Evolutionary conservation across 257 asterid species (phyloP), one percentile per base, ranked within the genome.

Genomic region (Capsicum baccatum): DNA sequence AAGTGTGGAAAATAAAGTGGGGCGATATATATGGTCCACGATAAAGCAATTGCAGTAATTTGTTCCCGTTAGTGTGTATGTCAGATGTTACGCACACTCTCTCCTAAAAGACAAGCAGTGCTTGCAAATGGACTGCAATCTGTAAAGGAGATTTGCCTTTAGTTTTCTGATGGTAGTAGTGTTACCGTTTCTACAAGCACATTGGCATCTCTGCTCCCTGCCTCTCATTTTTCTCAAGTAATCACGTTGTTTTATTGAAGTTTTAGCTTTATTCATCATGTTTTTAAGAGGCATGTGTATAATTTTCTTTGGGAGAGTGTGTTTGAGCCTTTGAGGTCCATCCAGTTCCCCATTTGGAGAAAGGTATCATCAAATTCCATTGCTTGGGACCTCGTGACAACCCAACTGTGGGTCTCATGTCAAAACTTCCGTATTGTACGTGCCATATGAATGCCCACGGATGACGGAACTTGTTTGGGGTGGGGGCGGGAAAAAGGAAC

Each of bases 11-110:
- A 44, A 64, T 60, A 85, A 86, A 85, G 91, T 85, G 80, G 89
- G 82, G 47, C 33, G 33, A 26, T 26, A 76, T 55, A 79, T 52
- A 84, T 68, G 93, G 91, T 86, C 89, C 92, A 88, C 85, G 74
- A 47, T 84, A 82, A 76, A 76, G 64, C 47, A 76, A 76, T 68
- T 39, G 81, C 55, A 83, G 86, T 73, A 83, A 21, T 70, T 83
- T 86, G 89, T 80, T 62, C 81, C 87, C 73, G 73, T 78, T 83
- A 55, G 79, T 76, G 89, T 84, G 86, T 84, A 60, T 85, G 87
- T 83, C 84, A 76, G 81, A 52, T 84, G 88, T 86, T 83, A 85
- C 55, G 70, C 83, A 12, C 17, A 14, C 33, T 54, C 64, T 69
- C 26, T 63, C 21, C 16, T 37, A 60, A 59, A 44, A 71, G 37